phyloP scores from a whole-genome alignment of 805 yeast genomes.

The Ogataea paradorogensis region DNA sequence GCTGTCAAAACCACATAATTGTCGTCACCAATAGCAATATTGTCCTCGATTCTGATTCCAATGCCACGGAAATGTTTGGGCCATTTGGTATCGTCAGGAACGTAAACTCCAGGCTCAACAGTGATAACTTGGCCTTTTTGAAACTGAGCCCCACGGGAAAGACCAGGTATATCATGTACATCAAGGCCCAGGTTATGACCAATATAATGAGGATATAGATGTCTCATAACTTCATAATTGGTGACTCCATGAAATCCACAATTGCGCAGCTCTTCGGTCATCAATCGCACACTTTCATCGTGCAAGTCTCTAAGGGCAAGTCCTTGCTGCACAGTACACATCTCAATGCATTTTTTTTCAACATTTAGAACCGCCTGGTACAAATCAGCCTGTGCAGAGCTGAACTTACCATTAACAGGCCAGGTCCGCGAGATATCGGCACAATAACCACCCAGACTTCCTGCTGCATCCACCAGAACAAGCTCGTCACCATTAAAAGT shows the following conservation, averaged over 20 bases:
- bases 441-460: slow-evolving; percentile 88
- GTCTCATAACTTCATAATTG: slow-evolving; percentile 49
- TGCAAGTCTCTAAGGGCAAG: slow-evolving; percentile 74
- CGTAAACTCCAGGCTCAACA: slow-evolving; percentile 92
- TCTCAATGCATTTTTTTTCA: slow-evolving; percentile 70
- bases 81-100: slow-evolving; percentile 70
- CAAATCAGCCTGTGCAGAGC: slow-evolving; percentile 76
- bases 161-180: slow-evolving; percentile 75
- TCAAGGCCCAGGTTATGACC: slow-evolving; percentile 96
- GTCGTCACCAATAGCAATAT: slow-evolving; percentile 73
- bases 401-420: slow-evolving; percentile 80
- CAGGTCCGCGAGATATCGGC: slow-evolving; percentile 96
- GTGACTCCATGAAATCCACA: slow-evolving; percentile 61
- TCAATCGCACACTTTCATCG: slow-evolving; percentile 54
- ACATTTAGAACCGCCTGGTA: slow-evolving; percentile 87
- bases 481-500: slow-evolving; percentile 65
- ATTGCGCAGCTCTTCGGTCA: slow-evolving; percentile 65
- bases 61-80: slow-evolving; percentile 82
- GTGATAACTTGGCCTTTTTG: slow-evolving; percentile 80
- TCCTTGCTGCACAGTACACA: slow-evolving; percentile 54
- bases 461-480: slow-evolving; percentile 94
- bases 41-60: slow-evolving; percentile 95
- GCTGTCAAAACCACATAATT: slow-evolving; percentile 60
- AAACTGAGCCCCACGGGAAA: slow-evolving; percentile 53
- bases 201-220: slow-evolving; percentile 86